Percentiles rank a stretch among this genome's conserved stretches.
Evolutionary conservation across 2,329 filamentous ascomycete species (phyloP).

Genomic region (Penicillium crustosum): DNA sequence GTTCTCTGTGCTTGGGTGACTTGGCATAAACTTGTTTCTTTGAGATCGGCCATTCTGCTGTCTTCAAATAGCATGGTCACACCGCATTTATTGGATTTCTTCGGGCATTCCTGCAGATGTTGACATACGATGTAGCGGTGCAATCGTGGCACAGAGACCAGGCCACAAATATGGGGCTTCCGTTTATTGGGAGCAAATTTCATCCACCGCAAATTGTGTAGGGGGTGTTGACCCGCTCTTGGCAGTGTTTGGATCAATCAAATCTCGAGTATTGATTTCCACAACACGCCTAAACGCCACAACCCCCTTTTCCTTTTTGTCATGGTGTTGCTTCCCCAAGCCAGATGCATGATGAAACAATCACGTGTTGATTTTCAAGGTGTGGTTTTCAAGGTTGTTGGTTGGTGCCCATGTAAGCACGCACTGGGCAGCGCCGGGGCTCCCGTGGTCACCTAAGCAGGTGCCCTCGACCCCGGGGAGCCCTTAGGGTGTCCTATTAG

Average conservation of each 20-base stretch:
- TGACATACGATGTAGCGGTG: not conserved
- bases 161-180: not conserved
- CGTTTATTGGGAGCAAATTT: not conserved
- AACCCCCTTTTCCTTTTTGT: not conserved
- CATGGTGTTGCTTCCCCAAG: not conserved
- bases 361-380: not conserved
- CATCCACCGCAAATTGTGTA: not conserved
- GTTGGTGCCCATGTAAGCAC: not conserved
- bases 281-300: not conserved
- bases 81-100: not conserved
- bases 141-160: not conserved
- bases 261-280: not conserved
- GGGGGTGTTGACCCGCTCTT: constrained; percentile 7
- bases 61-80: not conserved
- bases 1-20: not conserved
- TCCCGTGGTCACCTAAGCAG: not conserved
- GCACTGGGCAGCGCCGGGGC: not conserved
- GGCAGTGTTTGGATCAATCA: constrained; percentile 2
- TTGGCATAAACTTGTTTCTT: not conserved
- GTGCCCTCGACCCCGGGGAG: not conserved
- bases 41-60: not conserved
- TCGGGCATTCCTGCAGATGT: constrained; percentile 4
- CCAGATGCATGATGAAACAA: not conserved
- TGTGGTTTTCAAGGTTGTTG: not conserved
- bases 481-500: not conserved